Percentiles rank a stretch among this genome's conserved stretches.
These are phyloP conservation scores for Gastrolobium villosum DNA, from an alignment of 306 rosid genomes.

Conservation along the genomic window DNA sequence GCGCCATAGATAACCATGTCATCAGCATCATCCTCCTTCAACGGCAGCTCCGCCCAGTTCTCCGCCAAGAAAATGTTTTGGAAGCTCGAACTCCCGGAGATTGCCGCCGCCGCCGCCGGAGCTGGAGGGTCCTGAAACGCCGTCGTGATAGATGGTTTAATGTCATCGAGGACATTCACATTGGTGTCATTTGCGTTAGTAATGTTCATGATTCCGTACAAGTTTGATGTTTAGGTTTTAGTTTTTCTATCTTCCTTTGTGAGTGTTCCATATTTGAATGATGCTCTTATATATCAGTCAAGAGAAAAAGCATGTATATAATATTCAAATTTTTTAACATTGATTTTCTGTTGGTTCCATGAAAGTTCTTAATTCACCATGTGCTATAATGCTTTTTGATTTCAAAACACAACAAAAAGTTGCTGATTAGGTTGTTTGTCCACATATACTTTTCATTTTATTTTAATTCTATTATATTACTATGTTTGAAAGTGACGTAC, in stretches of 20 bases:
- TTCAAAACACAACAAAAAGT: background rate
- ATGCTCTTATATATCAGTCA: slow-evolving; percentile 10
- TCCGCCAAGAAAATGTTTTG: slow-evolving; percentile 42
- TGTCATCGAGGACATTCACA: background rate
- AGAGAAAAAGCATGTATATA: background rate
- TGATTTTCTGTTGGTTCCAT: background rate
- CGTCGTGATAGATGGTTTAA: background rate
- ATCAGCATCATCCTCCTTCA: slow-evolving; percentile 51
- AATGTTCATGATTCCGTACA: slow-evolving; percentile 31
- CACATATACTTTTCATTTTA: background rate
- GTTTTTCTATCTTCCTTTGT: background rate
- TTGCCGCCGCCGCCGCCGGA: background rate
- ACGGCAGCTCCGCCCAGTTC: slow-evolving; percentile 49
- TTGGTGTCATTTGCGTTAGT: background rate
- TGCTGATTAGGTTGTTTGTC: background rate
- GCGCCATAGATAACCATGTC: slow-evolving; percentile 53
- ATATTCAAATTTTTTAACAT: background rate
- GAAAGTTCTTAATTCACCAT: slow-evolving; percentile 23
- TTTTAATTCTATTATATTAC: background rate
- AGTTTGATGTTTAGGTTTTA: background rate
- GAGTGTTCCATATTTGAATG: background rate
- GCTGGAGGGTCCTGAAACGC: slow-evolving; percentile 8
- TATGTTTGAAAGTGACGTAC: too few relatives aligned
- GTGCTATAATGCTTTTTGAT: background rate
- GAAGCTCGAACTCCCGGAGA: slow-evolving; percentile 18